Percentiles rank a stretch among this genome's conserved stretches.
Evolutionary conservation across 2,329 filamentous ascomycete genomes (phyloP).

Genomic region (Myotisia sp.): DNA sequence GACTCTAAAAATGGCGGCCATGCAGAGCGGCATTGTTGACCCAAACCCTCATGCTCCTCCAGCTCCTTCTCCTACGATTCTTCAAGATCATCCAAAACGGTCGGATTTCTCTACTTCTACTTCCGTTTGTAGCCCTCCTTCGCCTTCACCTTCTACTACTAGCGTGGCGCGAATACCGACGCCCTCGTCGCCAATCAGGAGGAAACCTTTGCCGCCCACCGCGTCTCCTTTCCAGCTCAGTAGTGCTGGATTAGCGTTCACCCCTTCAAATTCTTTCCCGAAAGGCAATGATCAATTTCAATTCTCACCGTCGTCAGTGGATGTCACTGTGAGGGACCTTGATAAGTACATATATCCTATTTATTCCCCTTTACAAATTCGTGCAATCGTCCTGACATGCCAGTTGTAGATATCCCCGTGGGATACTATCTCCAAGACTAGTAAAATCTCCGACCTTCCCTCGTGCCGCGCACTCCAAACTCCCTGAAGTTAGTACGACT

Average conservation of each 20-base stretch:
- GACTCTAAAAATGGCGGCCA: too few relatives aligned
- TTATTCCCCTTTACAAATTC: conserved; percentile 4
- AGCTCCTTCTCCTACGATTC: neutral
- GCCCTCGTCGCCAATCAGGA: conserved; percentile 30
- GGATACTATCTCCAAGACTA: neutral
- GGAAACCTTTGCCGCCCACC: conserved; percentile 42
- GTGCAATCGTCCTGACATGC: neutral
- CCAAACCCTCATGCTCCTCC: neutral
- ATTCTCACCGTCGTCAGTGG: conserved; percentile 17
- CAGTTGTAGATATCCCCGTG: conserved; percentile 1
- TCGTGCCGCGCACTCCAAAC: neutral
- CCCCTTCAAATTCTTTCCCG: neutral
- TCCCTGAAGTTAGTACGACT: neutral
- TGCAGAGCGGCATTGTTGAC: too few relatives aligned
- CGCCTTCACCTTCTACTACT: neutral
- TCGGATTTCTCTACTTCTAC: too few relatives aligned
- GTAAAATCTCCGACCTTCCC: conserved; percentile 1
- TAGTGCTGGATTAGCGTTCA: too few relatives aligned
- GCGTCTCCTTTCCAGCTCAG: conserved; percentile 31
- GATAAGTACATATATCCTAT: conserved; percentile 28
- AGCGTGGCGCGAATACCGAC: neutral
- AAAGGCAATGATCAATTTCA: conserved; percentile 1
- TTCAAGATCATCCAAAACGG: neutral
- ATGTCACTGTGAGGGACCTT: conserved; percentile 24
- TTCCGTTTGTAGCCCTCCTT: too few relatives aligned